phyloP scores from a whole-genome alignment of 1,284 basidiomycete species.

The Porodaedalea pini region DNA sequence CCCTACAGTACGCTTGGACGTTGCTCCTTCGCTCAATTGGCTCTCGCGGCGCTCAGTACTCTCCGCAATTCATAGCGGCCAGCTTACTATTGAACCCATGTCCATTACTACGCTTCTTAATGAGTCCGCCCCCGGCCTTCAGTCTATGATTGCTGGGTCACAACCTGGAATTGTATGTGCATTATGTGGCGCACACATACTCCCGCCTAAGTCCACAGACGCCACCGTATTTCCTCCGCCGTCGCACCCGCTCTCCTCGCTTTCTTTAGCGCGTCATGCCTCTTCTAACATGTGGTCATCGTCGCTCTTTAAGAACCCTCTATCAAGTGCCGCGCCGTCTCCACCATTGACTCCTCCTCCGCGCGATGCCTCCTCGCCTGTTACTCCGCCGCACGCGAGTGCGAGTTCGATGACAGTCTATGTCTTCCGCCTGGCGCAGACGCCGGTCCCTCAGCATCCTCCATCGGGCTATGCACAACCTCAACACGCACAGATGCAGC shows the following conservation, averaged over 20 bases:
- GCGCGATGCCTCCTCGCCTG: slow-evolving; percentile 25
- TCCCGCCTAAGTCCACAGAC: slow-evolving; percentile 24
- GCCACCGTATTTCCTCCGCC: slow-evolving; percentile 16
- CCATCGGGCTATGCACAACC: not conserved
- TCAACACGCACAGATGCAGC: slow-evolving; percentile 25
- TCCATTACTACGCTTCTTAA: slow-evolving; percentile 49
- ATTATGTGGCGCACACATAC: slow-evolving; percentile 68
- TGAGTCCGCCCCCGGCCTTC: slow-evolving; percentile 37
- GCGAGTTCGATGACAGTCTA: slow-evolving; percentile 42
- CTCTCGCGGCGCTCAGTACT: slow-evolving; percentile 85
- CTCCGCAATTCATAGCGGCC: slow-evolving; percentile 82
- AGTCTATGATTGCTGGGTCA: slow-evolving; percentile 44
- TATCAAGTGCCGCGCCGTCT: slow-evolving; percentile 29
- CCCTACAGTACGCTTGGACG: slow-evolving; percentile 86
- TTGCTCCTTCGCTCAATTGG: slow-evolving; percentile 94
- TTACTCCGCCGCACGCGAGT: slow-evolving; percentile 13
- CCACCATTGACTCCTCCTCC: slow-evolving; percentile 31
- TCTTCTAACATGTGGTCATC: slow-evolving; percentile 46
- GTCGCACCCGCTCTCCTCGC: slow-evolving; percentile 21
- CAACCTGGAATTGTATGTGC: slow-evolving; percentile 52
- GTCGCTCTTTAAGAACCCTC: slow-evolving; percentile 53
- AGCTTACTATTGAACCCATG: slow-evolving; percentile 88
- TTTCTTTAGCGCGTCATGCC: slow-evolving; percentile 27
- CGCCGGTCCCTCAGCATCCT: slow-evolving; percentile 24
- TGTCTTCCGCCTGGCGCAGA: slow-evolving; percentile 53